Evolutionary conservation across 1,284 basidiomycete species (phyloP).

Genomic region (Tilletia indica): DNA sequence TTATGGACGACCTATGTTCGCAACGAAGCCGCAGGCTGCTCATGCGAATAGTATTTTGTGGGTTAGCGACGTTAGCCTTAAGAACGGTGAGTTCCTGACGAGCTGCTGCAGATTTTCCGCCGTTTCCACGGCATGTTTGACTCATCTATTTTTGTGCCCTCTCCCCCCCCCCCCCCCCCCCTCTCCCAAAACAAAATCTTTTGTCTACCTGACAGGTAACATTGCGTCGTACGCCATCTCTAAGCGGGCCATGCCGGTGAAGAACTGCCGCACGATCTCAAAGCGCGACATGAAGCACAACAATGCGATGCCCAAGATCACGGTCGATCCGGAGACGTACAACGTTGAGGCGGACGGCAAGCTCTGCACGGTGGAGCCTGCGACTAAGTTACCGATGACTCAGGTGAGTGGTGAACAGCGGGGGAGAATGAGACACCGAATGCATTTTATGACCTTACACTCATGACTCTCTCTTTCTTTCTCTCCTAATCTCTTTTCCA

Average conservation of each 20-base stretch:
- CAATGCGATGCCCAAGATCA: slow-evolving; percentile 73
- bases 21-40: slow-evolving; percentile 70
- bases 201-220: slow-evolving; percentile 56
- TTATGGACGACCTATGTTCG: slow-evolving; percentile 86
- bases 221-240: slow-evolving; percentile 71
- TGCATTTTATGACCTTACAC: background rate
- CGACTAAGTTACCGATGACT: slow-evolving; percentile 14
- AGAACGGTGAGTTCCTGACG: slow-evolving; percentile 59
- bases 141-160: background rate
- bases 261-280: slow-evolving; percentile 70
- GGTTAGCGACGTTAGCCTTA: slow-evolving; percentile 74
- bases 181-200: too few species aligned
- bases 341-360: slow-evolving; percentile 59
- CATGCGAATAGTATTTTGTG: slow-evolving; percentile 78
- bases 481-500: background rate
- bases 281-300: slow-evolving; percentile 97
- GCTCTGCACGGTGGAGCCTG: slow-evolving; percentile 57
- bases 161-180: background rate
- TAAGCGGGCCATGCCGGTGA: slow-evolving; percentile 75
- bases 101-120: background rate
- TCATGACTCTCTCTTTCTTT: background rate
- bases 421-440: background rate
- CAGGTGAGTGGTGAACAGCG: background rate
- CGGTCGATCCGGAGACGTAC: slow-evolving; percentile 80
- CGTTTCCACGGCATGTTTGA: background rate